Conservation (phyloP, 345 rosid species). For the Eucalyptus paniculata region DNA sequence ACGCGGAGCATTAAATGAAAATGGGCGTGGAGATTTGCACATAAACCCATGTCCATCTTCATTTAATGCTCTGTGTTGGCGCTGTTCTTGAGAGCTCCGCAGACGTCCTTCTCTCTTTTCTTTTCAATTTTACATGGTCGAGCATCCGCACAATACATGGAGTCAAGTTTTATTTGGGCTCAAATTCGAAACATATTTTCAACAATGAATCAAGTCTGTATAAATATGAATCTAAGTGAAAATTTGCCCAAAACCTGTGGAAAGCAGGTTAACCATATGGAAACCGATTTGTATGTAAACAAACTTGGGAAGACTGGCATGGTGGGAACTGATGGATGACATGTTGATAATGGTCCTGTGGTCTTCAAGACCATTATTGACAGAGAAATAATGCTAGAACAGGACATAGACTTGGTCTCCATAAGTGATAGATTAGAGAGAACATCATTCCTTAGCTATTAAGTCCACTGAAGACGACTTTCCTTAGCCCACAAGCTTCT, state of each 20-base stretch:
- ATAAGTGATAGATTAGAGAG: not conserved
- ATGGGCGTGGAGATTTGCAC: too few species aligned
- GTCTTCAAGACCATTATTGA: not conserved
- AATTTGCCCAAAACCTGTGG: not conserved
- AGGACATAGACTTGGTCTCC: not conserved
- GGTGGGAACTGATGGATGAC: not conserved
- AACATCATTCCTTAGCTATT: not conserved
- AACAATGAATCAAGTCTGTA: accelerated
- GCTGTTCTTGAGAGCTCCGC: too few species aligned
- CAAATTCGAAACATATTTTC: too few species aligned
- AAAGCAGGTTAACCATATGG: not conserved
- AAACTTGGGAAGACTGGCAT: not conserved
- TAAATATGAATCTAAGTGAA: too few species aligned
- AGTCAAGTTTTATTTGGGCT: accelerated
- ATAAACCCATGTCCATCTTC: too few species aligned
- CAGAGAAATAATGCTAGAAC: not conserved
- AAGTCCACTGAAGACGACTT: not conserved
- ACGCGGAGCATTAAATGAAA: not conserved
- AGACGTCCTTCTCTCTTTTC: too few species aligned
- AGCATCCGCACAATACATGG: too few species aligned
- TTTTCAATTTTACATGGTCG: too few species aligned
- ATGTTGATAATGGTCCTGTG: not conserved
- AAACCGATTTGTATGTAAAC: not conserved
- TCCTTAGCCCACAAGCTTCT: not conserved
- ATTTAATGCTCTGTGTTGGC: too few species aligned